Conservation (phyloP, 768 basidiomycete species). For the Mycena haematopus region DNA sequence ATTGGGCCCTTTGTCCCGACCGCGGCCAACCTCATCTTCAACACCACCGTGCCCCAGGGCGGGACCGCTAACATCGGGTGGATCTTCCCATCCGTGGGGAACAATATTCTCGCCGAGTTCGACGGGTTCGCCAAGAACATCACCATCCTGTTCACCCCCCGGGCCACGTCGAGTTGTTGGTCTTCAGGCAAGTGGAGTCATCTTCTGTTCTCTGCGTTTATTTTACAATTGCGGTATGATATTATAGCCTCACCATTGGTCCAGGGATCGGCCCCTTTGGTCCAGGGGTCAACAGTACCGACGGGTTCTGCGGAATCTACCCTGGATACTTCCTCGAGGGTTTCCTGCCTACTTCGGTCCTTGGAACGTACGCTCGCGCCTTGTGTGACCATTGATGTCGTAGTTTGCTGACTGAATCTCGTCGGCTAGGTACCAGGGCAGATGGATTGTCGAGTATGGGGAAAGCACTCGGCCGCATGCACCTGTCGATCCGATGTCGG, state of each 20-base stretch:
- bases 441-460: slow-evolving; percentile 21
- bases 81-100: slow-evolving; percentile 7
- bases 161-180: slow-evolving; percentile 3
- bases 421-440: slow-evolving; percentile 14
- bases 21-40: slow-evolving; percentile 9
- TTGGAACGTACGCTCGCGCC: slow-evolving; percentile 17
- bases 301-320: too few relatives aligned
- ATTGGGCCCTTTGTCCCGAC: slow-evolving; percentile 6
- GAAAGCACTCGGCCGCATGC: slow-evolving; percentile 15
- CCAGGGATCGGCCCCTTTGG: too few relatives aligned
- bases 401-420: slow-evolving; percentile 8
- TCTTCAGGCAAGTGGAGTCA: slow-evolving; percentile 9
- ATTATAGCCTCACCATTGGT: too few relatives aligned
- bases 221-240: not conserved
- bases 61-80: slow-evolving; percentile 4
- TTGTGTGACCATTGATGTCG: not conserved
- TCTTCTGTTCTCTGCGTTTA: slow-evolving; percentile 9
- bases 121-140: slow-evolving; percentile 14
- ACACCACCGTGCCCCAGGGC: slow-evolving; percentile 12
- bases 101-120: not conserved
- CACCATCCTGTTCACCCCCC: slow-evolving; percentile 17
- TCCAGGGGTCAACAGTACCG: too few relatives aligned
- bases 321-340: not conserved
- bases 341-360: slow-evolving; percentile 1
- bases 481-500: slow-evolving; percentile 19